Evolutionary conservation across 306 rosid species (phyloP).

Genomic region (Inga oerstediana): DNA sequence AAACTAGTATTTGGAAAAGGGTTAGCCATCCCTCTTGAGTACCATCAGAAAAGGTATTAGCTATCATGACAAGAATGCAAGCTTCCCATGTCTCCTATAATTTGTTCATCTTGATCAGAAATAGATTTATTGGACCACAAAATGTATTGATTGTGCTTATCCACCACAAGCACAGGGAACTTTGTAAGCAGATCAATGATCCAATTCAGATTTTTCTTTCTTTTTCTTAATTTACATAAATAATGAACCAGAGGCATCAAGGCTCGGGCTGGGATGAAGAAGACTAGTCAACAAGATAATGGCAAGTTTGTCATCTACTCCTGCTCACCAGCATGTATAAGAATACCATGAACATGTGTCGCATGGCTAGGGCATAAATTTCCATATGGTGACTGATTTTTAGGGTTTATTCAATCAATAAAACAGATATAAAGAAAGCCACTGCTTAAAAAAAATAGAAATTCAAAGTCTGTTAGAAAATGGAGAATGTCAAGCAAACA

Average conservation of each 20-base stretch:
- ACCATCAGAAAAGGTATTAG: neutral
- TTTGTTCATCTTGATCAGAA: slow-evolving; percentile 9
- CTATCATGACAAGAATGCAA: neutral
- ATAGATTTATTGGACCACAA: neutral
- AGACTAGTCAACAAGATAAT: neutral
- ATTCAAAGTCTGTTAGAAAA: neutral
- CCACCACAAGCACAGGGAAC: neutral
- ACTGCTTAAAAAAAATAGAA: neutral
- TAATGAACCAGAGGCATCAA: neutral
- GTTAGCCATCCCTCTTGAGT: neutral
- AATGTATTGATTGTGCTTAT: neutral
- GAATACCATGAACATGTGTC: neutral
- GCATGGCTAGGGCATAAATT: neutral
- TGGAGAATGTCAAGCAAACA: neutral
- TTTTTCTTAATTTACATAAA: neutral
- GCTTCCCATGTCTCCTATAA: slow-evolving; percentile 15
- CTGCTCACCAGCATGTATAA: neutral
- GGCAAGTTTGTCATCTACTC: neutral
- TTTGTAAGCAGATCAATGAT: neutral
- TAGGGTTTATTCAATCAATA: neutral
- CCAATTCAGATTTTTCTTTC: neutral
- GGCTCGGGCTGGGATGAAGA: neutral
- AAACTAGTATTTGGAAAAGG: neutral
- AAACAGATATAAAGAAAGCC: neutral
- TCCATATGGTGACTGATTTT: neutral